Base-by-base conservation (phyloP, 2,329 filamentous ascomycete species). In the Fusarium sacchari region DNA sequence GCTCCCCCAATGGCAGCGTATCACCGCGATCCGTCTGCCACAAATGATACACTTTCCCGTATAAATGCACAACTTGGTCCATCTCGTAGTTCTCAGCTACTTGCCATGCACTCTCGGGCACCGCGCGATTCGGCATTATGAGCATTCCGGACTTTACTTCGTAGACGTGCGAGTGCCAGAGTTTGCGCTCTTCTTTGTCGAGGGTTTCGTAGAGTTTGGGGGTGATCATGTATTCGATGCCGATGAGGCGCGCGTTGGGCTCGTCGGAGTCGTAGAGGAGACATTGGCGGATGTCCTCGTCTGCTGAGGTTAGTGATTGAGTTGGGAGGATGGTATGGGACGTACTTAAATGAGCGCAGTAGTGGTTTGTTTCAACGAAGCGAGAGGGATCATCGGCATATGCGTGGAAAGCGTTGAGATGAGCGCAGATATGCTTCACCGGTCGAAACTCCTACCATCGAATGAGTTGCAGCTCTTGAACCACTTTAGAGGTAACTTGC, bases 201-300 rank as follows among this genome's bases (percentile, higher is more conserved):
- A 97, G 88, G 0, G 88, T 89, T 42, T 88, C 85, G 83, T 92
- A 97, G 1, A 96, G 83, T 7, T 85, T 84, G 0, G 90, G 88
- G 0, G 91, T 91, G 76, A 97, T 91, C 93, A 96, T 95, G 85
- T 97, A 97, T 81, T 97, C 94, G 76, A 97, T 88, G 14, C 94
- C 94, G 69, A 97, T 94, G 24, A 97, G 88, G 1, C 92, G 88
- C 0, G 94, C 94, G 32, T 89, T 88, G 13, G 89, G 85, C 2
- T 86, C 85, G 0, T 91, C 87, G 0, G 89, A 89, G 82, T 97
- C 94, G 83, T 96, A 97, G 70, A 97, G 88, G 36, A 97, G 89
- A 80, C 94, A 97, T 85, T 97, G 94, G 8, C 94, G 89, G 64
- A 97, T 87, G 71, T 96, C 94, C 84, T 80, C 67, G 39, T 82